Conservation (phyloP, 768 basidiomycete species). For the Lactarius quietus region DNA sequence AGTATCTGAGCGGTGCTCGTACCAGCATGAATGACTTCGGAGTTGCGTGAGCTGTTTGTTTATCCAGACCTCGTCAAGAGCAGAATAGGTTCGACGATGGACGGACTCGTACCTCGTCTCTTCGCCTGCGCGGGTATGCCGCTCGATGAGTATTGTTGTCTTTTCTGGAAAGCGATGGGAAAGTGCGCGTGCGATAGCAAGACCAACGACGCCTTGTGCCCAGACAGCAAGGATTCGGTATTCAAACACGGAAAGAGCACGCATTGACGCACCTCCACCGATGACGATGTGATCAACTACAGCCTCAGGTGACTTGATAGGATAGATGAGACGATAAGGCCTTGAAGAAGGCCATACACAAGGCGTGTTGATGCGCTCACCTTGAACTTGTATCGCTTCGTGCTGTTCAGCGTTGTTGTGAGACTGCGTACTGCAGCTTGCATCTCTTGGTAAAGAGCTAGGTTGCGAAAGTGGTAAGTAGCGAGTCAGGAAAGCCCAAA, state of each 20-base stretch:
- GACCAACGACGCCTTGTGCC: conserved; percentile 69
- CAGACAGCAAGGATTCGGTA: background rate
- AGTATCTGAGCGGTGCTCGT: conserved; percentile 12
- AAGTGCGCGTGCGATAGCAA: conserved; percentile 79
- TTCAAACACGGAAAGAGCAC: background rate
- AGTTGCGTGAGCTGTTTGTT: conserved; percentile 74
- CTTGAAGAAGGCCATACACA: background rate
- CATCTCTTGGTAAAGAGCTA: background rate
- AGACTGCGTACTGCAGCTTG: conserved; percentile 31
- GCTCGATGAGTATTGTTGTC: conserved; percentile 78
- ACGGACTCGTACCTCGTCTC: conserved; percentile 65
- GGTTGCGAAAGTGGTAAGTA: background rate
- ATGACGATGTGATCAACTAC: conserved; percentile 82
- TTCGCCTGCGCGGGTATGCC: conserved; percentile 70
- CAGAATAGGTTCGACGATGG: background rate
- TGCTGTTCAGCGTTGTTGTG: conserved; percentile 57
- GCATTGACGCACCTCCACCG: conserved; percentile 65
- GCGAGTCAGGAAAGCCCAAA: background rate
- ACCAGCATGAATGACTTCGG: conserved; percentile 94
- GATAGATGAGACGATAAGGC: conserved; percentile 7
- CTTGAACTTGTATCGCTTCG: conserved; percentile 59
- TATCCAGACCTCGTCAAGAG: conserved; percentile 1
- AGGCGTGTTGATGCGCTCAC: conserved; percentile 32
- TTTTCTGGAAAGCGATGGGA: conserved; percentile 58
- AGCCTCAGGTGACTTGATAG: conserved; percentile 55